A percentile compares a stretch with the other conserved stretches of the same genome.
phyloP scores from a whole-genome alignment of 768 basidiomycete genomes.

The Mycena pura region DNA sequence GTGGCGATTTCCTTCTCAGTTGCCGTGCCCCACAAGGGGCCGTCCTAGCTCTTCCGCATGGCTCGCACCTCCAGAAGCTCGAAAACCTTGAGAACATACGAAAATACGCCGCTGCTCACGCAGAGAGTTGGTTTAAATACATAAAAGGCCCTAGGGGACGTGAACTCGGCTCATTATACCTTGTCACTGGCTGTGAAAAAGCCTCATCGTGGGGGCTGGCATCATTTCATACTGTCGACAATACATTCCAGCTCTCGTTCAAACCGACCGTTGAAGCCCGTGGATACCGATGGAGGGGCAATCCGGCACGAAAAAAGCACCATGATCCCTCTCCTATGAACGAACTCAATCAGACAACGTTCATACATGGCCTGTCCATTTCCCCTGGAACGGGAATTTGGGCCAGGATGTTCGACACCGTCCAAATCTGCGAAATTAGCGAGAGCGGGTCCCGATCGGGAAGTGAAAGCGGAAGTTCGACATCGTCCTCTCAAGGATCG shows the following conservation, averaged over 20 bases:
- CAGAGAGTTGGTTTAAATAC: conserved; percentile 11
- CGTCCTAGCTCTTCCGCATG: not conserved
- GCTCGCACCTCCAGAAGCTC: not conserved
- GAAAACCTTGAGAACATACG: not conserved
- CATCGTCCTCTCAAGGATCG: not conserved
- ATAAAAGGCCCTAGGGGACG: conserved; percentile 9
- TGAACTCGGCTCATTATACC: not conserved
- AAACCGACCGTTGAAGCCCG: not conserved
- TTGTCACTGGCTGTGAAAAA: not conserved
- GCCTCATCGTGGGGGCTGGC: not conserved
- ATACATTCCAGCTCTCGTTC: not conserved
- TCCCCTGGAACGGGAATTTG: not conserved
- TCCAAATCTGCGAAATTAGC: not conserved
- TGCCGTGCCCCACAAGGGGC: conserved; percentile 7
- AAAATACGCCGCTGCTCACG: not conserved
- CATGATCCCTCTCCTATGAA: not conserved
- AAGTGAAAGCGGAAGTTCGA: not conserved
- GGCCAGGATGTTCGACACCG: not conserved
- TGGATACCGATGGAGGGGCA: not conserved
- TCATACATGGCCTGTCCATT: conserved; percentile 4
- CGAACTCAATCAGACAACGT: not conserved
- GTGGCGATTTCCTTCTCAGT: not conserved
- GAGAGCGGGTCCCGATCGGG: not conserved
- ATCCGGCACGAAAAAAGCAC: not conserved
- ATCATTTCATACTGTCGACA: not conserved